Percentiles rank a stretch among this genome's conserved stretches.
These are phyloP conservation scores for Fonsecaea monophora DNA, from an alignment of 2,329 filamentous ascomycete species.

Conservation along the genomic window DNA sequence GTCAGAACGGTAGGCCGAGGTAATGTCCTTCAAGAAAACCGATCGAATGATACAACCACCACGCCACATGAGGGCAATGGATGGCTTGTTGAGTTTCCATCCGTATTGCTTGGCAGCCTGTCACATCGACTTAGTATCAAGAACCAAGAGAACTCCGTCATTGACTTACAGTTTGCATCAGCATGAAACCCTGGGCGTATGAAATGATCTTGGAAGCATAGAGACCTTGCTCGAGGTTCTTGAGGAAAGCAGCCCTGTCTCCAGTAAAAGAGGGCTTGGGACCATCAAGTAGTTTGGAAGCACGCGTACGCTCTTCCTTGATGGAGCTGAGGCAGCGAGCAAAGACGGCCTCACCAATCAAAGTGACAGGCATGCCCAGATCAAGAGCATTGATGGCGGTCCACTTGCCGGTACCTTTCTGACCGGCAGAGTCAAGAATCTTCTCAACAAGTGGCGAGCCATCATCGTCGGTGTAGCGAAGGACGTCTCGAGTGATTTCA, in stretches of 20 bases:
- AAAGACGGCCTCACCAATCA: slow-evolving; percentile 97
- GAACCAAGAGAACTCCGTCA: slow-evolving; percentile 15
- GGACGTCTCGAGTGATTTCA: slow-evolving; percentile 97
- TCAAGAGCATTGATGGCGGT: slow-evolving; percentile 99
- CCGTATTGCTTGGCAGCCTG: slow-evolving; percentile 92
- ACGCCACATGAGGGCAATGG: slow-evolving; percentile 99
- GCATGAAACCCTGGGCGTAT: slow-evolving; percentile 99
- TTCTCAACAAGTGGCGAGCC: slow-evolving; percentile 92
- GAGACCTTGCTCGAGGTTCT: slow-evolving; percentile 96
- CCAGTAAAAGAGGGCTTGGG: slow-evolving; percentile 82
- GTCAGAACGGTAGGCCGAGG: slow-evolving; percentile 91
- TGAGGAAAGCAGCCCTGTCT: slow-evolving; percentile 90
- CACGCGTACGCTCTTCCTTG: slow-evolving; percentile 89
- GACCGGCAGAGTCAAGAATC: slow-evolving; percentile 96
- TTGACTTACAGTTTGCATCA: slow-evolving; percentile 88
- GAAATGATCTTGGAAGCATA: slow-evolving; percentile 99
- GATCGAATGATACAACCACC: slow-evolving; percentile 99
- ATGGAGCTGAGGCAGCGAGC: slow-evolving; percentile 91
- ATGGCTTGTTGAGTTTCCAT: slow-evolving; percentile 99
- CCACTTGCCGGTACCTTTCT: slow-evolving; percentile 99
- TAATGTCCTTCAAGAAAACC: slow-evolving; percentile 99
- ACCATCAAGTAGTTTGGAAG: slow-evolving; percentile 78
- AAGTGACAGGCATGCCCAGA: slow-evolving; percentile 96
- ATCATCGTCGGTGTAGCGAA: slow-evolving; percentile 98
- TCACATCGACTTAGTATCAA: slow-evolving; percentile 26